A percentile compares a stretch with the other conserved stretches of the same genome.
Evolutionary conservation across 768 basidiomycete genomes (phyloP).

Genomic region (Psilocybe cubensis): DNA sequence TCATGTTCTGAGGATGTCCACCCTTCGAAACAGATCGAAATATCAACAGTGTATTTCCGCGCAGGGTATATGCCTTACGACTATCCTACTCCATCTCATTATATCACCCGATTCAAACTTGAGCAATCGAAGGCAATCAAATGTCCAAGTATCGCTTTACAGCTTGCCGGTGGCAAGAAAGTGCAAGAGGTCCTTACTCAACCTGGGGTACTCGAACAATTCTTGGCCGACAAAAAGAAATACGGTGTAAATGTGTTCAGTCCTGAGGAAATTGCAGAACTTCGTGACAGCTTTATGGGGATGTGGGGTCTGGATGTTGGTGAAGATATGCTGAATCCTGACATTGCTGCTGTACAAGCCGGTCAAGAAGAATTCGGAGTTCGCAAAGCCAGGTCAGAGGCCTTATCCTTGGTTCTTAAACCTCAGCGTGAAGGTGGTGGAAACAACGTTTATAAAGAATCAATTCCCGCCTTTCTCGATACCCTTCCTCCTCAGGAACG

Average conservation of each 20-base stretch:
- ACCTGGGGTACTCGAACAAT: conserved; percentile 73
- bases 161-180: conserved; percentile 96
- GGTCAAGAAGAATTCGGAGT: conserved; percentile 45
- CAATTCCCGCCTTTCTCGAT: conserved; percentile 80
- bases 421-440: conserved; percentile 99
- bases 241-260: conserved; percentile 36
- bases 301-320: conserved; percentile 83
- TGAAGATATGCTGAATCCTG: conserved; percentile 36
- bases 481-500: conserved; percentile 60
- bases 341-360: conserved; percentile 25
- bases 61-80: conserved; percentile 87
- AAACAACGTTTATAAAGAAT: conserved; percentile 89
- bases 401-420: conserved; percentile 80
- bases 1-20: conserved; percentile 36
- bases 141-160: conserved; percentile 88
- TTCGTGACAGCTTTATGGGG: conserved; percentile 82
- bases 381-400: conserved; percentile 50
- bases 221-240: conserved; percentile 51
- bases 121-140: conserved; percentile 89
- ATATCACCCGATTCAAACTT: conserved; percentile 73
- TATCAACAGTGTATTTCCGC: conserved; percentile 91
- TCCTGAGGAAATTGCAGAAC: conserved; percentile 45
- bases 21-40: conserved; percentile 52
- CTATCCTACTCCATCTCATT: conserved; percentile 68
- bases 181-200: conserved; percentile 87